Percentiles rank a stretch among this genome's conserved stretches.
These are phyloP conservation scores for Coniochaeta sp. DNA, from an alignment of 2,329 filamentous ascomycete species.

Conservation along the genomic window DNA sequence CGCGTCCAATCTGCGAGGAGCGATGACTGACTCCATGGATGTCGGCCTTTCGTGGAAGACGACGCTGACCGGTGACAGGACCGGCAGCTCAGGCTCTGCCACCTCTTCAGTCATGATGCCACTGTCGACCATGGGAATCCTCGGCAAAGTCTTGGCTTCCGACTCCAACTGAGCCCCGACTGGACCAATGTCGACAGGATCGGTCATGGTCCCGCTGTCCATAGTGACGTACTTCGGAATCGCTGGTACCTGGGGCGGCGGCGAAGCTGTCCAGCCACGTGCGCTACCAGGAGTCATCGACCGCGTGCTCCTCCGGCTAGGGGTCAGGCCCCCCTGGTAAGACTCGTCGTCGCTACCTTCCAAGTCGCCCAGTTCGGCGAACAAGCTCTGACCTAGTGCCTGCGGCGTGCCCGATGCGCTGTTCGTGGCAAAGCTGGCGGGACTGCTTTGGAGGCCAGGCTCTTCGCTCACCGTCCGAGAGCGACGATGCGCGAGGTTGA, in stretches of 20 bases:
- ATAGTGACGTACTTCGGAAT: constrained; percentile 49
- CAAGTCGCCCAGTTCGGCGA: constrained; percentile 81
- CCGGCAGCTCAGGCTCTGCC: background rate
- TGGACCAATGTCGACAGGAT: constrained; percentile 37
- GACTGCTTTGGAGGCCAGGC: constrained; percentile 49
- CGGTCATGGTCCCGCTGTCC: constrained; percentile 54
- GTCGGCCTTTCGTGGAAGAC: constrained; percentile 25
- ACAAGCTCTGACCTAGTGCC: constrained; percentile 65
- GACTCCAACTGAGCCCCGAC: constrained; percentile 6
- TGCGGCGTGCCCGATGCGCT: constrained; percentile 42
- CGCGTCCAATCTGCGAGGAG: constrained; percentile 15
- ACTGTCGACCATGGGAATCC: constrained; percentile 30
- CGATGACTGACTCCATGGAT: constrained; percentile 35
- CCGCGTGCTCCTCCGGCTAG: constrained; percentile 39
- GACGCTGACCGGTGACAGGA: constrained; percentile 16
- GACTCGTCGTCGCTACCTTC: constrained; percentile 63
- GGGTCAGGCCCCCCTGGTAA: constrained; percentile 40
- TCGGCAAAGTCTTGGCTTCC: constrained; percentile 2
- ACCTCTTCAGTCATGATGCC: constrained; percentile 4
- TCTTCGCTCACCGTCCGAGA: constrained; percentile 57
- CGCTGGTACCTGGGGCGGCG: constrained; percentile 39
- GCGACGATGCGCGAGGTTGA: constrained; percentile 37
- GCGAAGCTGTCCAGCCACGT: constrained; percentile 32
- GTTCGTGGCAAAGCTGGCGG: constrained; percentile 43
- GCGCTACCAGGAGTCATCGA: constrained; percentile 41